phyloP scores from a whole-genome alignment of 495 filamentous ascomycete genomes.

The Apodospora peruviana region DNA sequence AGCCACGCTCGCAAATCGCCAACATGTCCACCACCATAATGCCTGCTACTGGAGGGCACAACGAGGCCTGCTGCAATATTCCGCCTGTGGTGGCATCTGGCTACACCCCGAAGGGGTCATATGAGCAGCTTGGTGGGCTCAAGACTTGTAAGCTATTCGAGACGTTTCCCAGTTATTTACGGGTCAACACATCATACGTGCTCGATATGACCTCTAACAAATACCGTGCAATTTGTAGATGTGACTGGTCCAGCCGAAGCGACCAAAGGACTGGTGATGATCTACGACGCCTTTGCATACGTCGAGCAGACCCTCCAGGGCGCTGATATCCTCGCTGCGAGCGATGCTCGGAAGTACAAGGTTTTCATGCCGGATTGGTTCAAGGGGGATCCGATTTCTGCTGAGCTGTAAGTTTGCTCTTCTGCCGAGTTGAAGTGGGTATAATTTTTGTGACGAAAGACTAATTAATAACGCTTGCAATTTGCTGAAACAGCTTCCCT shows the following conservation, averaged over 20 bases:
- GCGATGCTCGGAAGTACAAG: conserved; percentile 50
- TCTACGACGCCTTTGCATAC: conserved; percentile 72
- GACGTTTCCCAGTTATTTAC: background rate
- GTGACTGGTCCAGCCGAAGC: conserved; percentile 55
- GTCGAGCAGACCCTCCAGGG: conserved; percentile 65
- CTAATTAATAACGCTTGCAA: too few species aligned
- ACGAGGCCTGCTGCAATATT: conserved; percentile 61
- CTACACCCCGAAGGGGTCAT: conserved; percentile 61
- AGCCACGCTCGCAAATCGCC: too few species aligned
- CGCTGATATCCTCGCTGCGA: conserved; percentile 60
- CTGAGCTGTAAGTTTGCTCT: conserved; percentile 38
- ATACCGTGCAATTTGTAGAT: conserved; percentile 31
- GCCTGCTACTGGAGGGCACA: conserved; percentile 47
- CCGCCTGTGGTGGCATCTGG: conserved; percentile 58
- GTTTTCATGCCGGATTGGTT: conserved; percentile 71
- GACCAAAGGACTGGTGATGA: conserved; percentile 53
- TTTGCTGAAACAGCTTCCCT: too few species aligned
- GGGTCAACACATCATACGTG: background rate
- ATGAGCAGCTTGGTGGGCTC: conserved; percentile 55
- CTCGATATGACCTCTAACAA: background rate
- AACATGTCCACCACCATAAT: conserved; percentile 49
- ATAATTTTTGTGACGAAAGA: too few species aligned
- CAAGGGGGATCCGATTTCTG: conserved; percentile 49
- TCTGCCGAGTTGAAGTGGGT: too few species aligned
- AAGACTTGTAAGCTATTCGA: conserved; percentile 69